phyloP scores from a whole-genome alignment of 2,329 filamentous ascomycete species.

The Huntiella bhutanensis region DNA sequence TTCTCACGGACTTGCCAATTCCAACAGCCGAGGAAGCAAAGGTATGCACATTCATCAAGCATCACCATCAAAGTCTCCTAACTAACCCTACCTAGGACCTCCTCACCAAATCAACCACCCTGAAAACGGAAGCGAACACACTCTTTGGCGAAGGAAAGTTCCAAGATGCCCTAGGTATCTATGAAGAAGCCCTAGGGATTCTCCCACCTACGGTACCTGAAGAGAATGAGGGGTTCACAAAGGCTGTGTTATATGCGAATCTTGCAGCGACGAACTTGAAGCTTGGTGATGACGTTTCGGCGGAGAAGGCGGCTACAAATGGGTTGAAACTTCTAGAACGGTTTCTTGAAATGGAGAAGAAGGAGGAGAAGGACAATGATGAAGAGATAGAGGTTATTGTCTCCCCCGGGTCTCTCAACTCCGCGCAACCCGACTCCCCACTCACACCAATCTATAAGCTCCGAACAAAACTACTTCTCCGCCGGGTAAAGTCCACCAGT shows the following conservation, averaged over 20 bases:
- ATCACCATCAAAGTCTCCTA: not conserved
- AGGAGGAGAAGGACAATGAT: constrained; percentile 12
- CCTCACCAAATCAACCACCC: constrained; percentile 48
- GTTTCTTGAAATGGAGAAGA: constrained; percentile 26
- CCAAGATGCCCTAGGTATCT: constrained; percentile 60
- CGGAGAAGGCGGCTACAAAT: constrained; percentile 51
- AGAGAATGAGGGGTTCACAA: constrained; percentile 26
- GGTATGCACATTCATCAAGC: constrained; percentile 20
- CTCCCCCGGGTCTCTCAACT: constrained; percentile 35
- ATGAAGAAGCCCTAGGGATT: constrained; percentile 58
- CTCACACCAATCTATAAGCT: constrained; percentile 33
- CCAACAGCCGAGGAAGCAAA: constrained; percentile 39
- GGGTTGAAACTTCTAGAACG: constrained; percentile 56
- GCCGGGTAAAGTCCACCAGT: constrained; percentile 53
- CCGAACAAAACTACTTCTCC: constrained; percentile 63
- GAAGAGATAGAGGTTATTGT: constrained; percentile 33
- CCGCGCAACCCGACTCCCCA: constrained; percentile 19
- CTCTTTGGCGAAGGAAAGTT: constrained; percentile 59
- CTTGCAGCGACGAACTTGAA: constrained; percentile 79
- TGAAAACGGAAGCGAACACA: constrained; percentile 59
- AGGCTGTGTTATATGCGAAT: constrained; percentile 75
- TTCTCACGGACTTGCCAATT: constrained; percentile 12
- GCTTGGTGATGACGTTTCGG: constrained; percentile 67
- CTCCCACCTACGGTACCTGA: constrained; percentile 77
- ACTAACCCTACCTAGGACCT: constrained; percentile 32